Evolutionary conservation across 257 asterid genomes (phyloP).

Genomic region (Schizonepeta tenuifolia): DNA sequence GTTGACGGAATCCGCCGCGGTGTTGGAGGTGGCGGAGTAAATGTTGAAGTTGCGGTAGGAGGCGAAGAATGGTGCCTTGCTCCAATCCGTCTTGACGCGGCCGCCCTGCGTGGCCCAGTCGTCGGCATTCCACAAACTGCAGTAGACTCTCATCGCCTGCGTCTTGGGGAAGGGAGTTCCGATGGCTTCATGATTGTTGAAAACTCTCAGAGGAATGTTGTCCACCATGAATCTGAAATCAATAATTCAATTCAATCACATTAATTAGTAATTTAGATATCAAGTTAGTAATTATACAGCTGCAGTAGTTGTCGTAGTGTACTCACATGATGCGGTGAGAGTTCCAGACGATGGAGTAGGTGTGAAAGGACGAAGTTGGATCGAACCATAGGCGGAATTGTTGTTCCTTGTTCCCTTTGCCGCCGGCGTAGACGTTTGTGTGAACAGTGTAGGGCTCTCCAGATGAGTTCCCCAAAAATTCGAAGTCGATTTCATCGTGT

Average conservation of each 20-base stretch:
- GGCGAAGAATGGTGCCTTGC: conserved; percentile 19
- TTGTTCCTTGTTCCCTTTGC: conserved; percentile 29
- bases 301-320: too few species aligned
- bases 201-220: conserved; percentile 28
- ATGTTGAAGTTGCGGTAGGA: conserved; percentile 26
- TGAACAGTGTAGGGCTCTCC: conserved; percentile 32
- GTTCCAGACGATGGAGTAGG: conserved; percentile 29
- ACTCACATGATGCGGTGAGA: conserved; percentile 26
- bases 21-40: background rate
- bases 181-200: conserved; percentile 25
- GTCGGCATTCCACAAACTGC: conserved; percentile 30
- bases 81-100: conserved; percentile 25
- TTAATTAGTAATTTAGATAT: too few species aligned
- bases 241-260: too few species aligned
- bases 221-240: conserved; percentile 29
- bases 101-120: conserved; percentile 20
- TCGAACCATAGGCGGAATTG: conserved; percentile 33
- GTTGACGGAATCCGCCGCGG: background rate
- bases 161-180: conserved; percentile 23
- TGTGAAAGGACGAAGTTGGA: conserved; percentile 19
- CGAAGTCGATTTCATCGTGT: conserved; percentile 33
- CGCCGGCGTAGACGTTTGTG: conserved; percentile 25
- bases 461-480: conserved; percentile 17
- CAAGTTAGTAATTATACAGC: background rate
- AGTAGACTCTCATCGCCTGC: conserved; percentile 19